Conservation (phyloP, 2,329 filamentous ascomycete genomes). For the Chlorencoelia australis region DNA sequence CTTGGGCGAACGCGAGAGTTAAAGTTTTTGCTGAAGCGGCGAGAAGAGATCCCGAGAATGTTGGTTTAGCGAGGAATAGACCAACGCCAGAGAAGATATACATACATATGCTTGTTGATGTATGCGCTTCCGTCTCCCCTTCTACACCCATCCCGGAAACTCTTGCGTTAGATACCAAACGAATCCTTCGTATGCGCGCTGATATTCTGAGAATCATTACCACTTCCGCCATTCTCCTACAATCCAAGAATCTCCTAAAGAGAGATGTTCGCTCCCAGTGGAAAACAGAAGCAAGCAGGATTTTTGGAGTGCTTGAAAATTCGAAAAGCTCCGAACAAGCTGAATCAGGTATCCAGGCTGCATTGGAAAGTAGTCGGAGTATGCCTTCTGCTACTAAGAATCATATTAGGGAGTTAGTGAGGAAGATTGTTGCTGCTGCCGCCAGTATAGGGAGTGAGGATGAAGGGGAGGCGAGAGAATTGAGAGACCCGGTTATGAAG, state of each 20-base stretch:
- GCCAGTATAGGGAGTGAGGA: constrained; percentile 8
- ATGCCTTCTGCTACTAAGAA: constrained; percentile 54
- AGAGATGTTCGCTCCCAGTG: constrained; percentile 69
- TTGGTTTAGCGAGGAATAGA: constrained; percentile 50
- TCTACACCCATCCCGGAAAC: constrained; percentile 59
- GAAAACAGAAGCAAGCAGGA: constrained; percentile 64
- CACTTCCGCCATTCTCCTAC: constrained; percentile 63
- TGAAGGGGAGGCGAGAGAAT: constrained; percentile 29
- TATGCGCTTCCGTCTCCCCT: constrained; percentile 58
- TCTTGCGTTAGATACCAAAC: constrained; percentile 55
- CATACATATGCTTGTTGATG: constrained; percentile 63
- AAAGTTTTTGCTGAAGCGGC: constrained; percentile 57
- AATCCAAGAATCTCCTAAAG: constrained; percentile 75
- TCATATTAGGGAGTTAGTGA: constrained; percentile 47
- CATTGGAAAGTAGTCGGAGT: constrained; percentile 50
- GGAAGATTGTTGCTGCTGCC: constrained; percentile 38
- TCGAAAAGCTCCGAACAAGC: constrained; percentile 37
- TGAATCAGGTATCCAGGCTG: constrained; percentile 51
- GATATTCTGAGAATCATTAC: constrained; percentile 58
- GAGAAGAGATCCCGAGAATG: constrained; percentile 57
- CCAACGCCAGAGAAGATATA: constrained; percentile 64
- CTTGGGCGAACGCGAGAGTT: constrained; percentile 54
- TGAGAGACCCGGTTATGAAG: constrained; percentile 48
- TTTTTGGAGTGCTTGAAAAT: constrained; percentile 58
- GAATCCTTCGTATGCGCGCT: constrained; percentile 47